Conservation (phyloP, 1,284 basidiomycete species). For the Ganoderma sinense region DNA sequence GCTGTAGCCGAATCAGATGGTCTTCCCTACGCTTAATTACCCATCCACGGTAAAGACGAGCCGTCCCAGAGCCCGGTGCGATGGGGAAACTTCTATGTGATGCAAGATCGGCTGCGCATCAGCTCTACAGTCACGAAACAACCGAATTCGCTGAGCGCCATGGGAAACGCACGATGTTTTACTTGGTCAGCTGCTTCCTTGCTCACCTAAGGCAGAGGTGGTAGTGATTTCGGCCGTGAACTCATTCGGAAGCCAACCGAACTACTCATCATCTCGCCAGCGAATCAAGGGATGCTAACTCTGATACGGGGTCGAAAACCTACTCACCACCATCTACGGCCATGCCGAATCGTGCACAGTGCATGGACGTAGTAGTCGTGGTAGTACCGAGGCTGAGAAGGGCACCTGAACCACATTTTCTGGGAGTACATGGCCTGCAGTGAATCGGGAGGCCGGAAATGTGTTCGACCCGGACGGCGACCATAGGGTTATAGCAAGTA, state of each 20-base stretch:
- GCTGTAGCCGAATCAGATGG: background rate
- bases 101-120: background rate
- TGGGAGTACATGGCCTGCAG: background rate
- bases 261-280: background rate
- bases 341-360: background rate
- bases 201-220: background rate
- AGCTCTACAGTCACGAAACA: background rate
- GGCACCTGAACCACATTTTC: background rate
- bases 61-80: background rate
- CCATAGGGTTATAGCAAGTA: background rate
- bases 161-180: background rate
- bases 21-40: background rate
- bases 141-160: background rate
- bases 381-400: background rate
- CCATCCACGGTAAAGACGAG: background rate
- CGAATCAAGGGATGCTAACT: background rate
- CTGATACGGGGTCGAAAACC: background rate
- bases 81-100: background rate
- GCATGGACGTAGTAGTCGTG: background rate
- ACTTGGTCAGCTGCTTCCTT: background rate
- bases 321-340: background rate
- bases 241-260: background rate
- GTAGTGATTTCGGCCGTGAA: background rate
- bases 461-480: background rate
- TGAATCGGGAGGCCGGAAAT: background rate